Percentiles rank a stretch among this genome's conserved stretches.
Evolutionary conservation across 345 rosid genomes (phyloP).

Genomic region (Euphorbia tirucalli): DNA sequence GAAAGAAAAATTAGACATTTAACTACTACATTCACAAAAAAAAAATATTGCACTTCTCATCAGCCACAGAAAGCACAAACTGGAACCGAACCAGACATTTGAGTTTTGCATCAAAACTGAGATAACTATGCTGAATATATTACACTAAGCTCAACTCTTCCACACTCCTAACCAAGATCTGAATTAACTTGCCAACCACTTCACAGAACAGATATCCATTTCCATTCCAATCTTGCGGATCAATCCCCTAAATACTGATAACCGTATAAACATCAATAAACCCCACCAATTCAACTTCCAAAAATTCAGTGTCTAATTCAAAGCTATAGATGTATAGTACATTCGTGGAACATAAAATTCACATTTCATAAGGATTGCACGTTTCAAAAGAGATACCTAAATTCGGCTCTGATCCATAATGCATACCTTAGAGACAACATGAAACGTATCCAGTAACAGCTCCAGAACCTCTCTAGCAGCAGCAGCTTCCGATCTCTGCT

Average conservation of each 20-base stretch:
- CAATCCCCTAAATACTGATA: neutral
- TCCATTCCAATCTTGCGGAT: neutral
- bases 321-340: constrained; percentile 1
- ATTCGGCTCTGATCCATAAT: neutral
- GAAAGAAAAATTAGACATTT: neutral
- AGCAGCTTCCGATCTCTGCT: constrained; percentile 94
- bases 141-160: neutral
- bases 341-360: neutral
- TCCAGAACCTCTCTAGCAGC: constrained; percentile 84
- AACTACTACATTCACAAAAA: neutral
- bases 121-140: neutral
- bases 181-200: neutral
- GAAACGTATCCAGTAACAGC: constrained; percentile 84
- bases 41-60: neutral
- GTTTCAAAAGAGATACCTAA: neutral
- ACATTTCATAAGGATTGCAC: neutral
- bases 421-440: constrained; percentile 85
- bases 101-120: neutral
- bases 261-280: neutral
- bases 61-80: neutral
- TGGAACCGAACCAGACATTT: neutral
- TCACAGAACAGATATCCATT: neutral
- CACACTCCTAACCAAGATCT: neutral
- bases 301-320: neutral
- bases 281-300: neutral